Evolutionary conservation across 2,329 filamentous ascomycete genomes (phyloP).

Genomic region (Dactylellina leptospora): DNA sequence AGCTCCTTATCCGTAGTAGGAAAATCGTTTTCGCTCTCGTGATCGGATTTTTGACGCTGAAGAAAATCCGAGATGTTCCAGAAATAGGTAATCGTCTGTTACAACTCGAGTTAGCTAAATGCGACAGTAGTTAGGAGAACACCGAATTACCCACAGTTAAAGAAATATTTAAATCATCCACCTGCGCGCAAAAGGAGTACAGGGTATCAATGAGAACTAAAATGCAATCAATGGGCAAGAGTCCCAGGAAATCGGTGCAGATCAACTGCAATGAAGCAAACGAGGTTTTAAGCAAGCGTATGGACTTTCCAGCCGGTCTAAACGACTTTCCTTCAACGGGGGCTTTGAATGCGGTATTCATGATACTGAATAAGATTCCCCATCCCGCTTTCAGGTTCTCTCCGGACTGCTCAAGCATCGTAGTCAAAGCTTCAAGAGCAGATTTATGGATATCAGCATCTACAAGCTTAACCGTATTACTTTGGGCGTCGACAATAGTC

Average conservation of each 20-base stretch:
- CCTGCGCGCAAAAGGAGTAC: slow-evolving; percentile 86
- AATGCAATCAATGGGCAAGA: slow-evolving; percentile 75
- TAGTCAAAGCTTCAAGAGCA: slow-evolving; percentile 80
- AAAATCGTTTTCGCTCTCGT: slow-evolving; percentile 61
- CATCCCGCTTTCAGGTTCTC: slow-evolving; percentile 84
- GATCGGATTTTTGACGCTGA: slow-evolving; percentile 58
- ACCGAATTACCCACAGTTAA: slow-evolving; percentile 71
- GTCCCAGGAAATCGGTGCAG: slow-evolving; percentile 89
- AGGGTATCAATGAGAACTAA: slow-evolving; percentile 84
- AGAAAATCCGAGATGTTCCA: slow-evolving; percentile 95
- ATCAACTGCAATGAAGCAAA: slow-evolving; percentile 91
- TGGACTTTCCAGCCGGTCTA: slow-evolving; percentile 46
- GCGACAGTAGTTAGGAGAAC: slow-evolving; percentile 15
- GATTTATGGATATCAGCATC: slow-evolving; percentile 83
- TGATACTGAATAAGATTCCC: slow-evolving; percentile 84
- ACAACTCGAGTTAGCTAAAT: slow-evolving; percentile 35
- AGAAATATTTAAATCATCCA: slow-evolving; percentile 92
- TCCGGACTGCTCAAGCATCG: slow-evolving; percentile 84
- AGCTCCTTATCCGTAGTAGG: slow-evolving; percentile 68
- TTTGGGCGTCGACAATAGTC: slow-evolving; percentile 65
- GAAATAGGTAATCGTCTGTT: slow-evolving; percentile 86
- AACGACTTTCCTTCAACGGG: slow-evolving; percentile 37
- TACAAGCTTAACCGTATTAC: slow-evolving; percentile 59
- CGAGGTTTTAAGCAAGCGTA: slow-evolving; percentile 71
- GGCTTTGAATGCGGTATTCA: slow-evolving; percentile 78